Evolutionary conservation across 305 asterid species (phyloP).

Genomic region (Nicotiana rustica): DNA sequence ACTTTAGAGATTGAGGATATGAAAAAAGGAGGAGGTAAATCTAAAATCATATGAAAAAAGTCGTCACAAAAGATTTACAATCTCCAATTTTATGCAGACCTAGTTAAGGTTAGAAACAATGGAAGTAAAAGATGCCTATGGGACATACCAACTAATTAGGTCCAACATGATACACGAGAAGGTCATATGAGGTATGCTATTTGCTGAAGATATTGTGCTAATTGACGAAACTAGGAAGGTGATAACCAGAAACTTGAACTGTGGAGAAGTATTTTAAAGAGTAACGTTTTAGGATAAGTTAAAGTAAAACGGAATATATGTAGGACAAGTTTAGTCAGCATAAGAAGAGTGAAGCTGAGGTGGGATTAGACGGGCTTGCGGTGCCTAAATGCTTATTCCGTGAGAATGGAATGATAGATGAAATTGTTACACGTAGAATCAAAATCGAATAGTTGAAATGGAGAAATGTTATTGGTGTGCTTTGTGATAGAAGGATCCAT

Average conservation of each 20-base stretch:
- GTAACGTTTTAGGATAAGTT: background rate
- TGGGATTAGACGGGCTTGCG: slow-evolving; percentile 10
- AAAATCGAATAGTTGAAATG: background rate
- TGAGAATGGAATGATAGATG: background rate
- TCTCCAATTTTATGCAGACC: background rate
- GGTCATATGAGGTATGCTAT: background rate
- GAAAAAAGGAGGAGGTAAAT: slow-evolving; percentile 14
- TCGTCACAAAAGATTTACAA: background rate
- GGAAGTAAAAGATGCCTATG: background rate
- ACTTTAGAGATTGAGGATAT: slow-evolving; percentile 6
- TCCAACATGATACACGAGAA: background rate
- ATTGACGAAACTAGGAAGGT: background rate
- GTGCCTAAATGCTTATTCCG: slow-evolving; percentile 6
- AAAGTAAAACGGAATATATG: background rate
- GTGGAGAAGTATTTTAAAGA: slow-evolving; percentile 17
- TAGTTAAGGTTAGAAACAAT: slow-evolving; percentile 18
- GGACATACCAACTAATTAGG: slow-evolving; percentile 24
- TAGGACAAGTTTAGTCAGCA: background rate
- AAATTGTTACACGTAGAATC: background rate
- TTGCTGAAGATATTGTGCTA: background rate
- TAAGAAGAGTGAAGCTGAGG: slow-evolving; percentile 7
- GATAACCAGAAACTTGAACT: slow-evolving; percentile 12
- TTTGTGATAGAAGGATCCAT: background rate
- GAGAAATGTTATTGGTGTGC: background rate
- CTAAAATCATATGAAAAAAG: background rate